Conservation (phyloP, 1,139 yeast genomes). For the Lodderomyces parapsilosis region DNA sequence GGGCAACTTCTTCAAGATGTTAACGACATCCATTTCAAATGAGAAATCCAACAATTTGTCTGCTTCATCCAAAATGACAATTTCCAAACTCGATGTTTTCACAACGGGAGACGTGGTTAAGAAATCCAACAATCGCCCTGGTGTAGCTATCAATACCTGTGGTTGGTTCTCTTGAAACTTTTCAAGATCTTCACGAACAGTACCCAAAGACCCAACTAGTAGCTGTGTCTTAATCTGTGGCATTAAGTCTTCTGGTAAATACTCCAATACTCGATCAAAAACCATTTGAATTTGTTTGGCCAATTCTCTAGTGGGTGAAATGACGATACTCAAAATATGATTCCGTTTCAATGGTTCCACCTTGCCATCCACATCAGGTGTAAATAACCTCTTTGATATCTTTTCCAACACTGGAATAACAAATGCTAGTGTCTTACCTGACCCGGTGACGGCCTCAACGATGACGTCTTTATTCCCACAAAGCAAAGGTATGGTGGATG, state of each 20-base stretch:
- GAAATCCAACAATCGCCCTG: constrained; percentile 85
- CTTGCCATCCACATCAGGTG: constrained; percentile 21
- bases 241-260: constrained; percentile 49
- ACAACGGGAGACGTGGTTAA: constrained; percentile 46
- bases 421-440: constrained; percentile 92
- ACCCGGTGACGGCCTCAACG: constrained; percentile 95
- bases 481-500: constrained; percentile 87
- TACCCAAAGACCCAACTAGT: constrained; percentile 74
- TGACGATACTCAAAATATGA: constrained; percentile 66
- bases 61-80: constrained; percentile 87
- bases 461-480: constrained; percentile 92
- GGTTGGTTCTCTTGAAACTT: constrained; percentile 54
- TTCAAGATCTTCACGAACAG: constrained; percentile 74
- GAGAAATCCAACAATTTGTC: constrained; percentile 82
- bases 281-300: constrained; percentile 81
- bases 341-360: constrained; percentile 49
- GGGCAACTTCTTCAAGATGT: constrained; percentile 68
- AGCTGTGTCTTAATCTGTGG: constrained; percentile 59
- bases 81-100: constrained; percentile 61
- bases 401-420: constrained; percentile 78
- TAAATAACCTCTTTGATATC: constrained; percentile 34
- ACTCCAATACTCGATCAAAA: constrained; percentile 56
- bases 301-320: constrained; percentile 91
- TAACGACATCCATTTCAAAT: constrained; percentile 66
- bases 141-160: constrained; percentile 85